These are phyloP conservation scores for Dothistroma septosporum DNA, from an alignment of 2,329 filamentous ascomycete species.

Conservation along the genomic window DNA sequence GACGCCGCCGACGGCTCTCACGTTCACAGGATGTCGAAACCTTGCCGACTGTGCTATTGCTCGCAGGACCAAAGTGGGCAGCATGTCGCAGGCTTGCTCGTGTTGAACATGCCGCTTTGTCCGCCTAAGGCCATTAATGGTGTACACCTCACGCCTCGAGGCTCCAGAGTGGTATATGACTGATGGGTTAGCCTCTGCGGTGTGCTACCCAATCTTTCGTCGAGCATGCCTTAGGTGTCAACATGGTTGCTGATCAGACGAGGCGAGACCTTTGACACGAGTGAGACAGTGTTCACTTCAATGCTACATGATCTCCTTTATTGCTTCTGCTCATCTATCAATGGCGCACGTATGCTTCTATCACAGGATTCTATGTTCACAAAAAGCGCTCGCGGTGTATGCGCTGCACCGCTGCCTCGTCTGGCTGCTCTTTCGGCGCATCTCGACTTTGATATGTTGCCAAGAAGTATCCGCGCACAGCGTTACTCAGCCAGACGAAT, in stretches of 20 bases:
- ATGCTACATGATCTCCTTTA: not conserved
- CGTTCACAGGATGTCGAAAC: not conserved
- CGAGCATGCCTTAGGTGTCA: too few species aligned
- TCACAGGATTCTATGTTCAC: not conserved
- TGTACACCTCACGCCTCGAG: not conserved
- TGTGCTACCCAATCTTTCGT: too few species aligned
- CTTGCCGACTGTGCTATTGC: too few species aligned
- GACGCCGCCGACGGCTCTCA: not conserved
- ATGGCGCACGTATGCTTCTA: not conserved
- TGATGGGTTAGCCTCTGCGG: too few species aligned
- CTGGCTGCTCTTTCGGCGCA: not conserved
- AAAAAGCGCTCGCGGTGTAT: constrained; percentile 3
- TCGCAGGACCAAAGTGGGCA: too few species aligned
- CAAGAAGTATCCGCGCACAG: constrained; percentile 67
- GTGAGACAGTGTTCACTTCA: too few species aligned
- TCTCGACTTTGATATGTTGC: constrained; percentile 20
- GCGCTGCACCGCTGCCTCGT: not conserved
- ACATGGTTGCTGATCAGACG: too few species aligned
- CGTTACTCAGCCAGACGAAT: constrained; percentile 84
- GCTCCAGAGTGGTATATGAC: too few species aligned
- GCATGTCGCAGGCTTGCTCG: too few species aligned
- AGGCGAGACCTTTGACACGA: too few species aligned
- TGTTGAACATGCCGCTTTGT: not conserved
- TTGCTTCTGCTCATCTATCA: not conserved
- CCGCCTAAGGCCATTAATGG: not conserved